These are phyloP conservation scores for Suaeda aralocaspica DNA, from an alignment of 148 eudicot genomes.

Conservation along the genomic window DNA sequence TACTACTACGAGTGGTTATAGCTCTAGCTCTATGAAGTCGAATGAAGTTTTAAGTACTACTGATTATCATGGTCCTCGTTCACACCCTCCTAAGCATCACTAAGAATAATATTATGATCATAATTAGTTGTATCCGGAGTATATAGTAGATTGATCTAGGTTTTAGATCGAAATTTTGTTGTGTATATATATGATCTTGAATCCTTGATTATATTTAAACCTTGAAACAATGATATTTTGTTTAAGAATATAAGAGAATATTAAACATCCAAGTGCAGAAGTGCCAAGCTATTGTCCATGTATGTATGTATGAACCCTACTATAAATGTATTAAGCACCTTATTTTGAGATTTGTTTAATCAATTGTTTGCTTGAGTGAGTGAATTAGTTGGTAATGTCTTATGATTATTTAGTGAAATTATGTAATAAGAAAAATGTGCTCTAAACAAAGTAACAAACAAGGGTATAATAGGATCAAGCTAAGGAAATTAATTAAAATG, in stretches of 20 bases:
- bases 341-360: too few relatives aligned
- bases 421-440: too few relatives aligned
- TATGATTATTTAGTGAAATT: too few relatives aligned
- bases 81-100: conserved; percentile 49
- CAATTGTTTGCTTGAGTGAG: too few relatives aligned
- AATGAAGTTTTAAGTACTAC: conserved; percentile 26
- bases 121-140: too few relatives aligned
- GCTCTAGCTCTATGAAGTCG: conserved; percentile 24
- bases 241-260: too few relatives aligned
- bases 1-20: conserved; percentile 8
- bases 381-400: too few relatives aligned
- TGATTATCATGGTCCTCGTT: conserved; percentile 40
- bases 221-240: neutral
- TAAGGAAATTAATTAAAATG: too few relatives aligned
- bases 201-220: neutral
- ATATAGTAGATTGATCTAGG: conserved; percentile 7
- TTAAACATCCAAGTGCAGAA: too few relatives aligned
- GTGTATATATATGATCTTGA: conserved; percentile 16
- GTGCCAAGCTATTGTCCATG: neutral
- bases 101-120: too few relatives aligned
- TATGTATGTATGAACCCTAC: neutral
- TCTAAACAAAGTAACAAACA: too few relatives aligned
- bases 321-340: conserved; percentile 1
- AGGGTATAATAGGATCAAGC: too few relatives aligned
- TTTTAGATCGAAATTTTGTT: conserved; percentile 22